Evolutionary conservation across 257 asterid species (phyloP).

Genomic region (Forsythia suspensa): DNA sequence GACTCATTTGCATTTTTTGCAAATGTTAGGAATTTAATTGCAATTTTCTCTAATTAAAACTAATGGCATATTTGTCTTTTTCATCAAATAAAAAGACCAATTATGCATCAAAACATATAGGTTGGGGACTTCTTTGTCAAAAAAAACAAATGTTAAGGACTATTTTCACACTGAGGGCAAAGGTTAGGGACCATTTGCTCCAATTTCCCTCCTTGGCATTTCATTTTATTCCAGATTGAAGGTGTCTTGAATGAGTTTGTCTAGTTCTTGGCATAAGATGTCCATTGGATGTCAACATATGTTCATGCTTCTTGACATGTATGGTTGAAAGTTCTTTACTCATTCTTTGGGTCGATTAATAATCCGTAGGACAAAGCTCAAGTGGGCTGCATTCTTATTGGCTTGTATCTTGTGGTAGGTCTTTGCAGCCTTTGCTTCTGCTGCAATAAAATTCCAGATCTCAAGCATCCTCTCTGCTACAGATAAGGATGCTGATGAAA

Average conservation of each 20-base stretch:
- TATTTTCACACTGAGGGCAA: too few species aligned
- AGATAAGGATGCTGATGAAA: conserved; percentile 42
- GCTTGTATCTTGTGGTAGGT: conserved; percentile 61
- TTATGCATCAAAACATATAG: too few species aligned
- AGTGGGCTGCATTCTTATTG: conserved; percentile 30
- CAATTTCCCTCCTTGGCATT: neutral
- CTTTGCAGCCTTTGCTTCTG: conserved; percentile 70
- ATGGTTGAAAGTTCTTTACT: neutral
- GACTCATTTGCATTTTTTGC: too few species aligned
- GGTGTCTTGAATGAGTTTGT: neutral
- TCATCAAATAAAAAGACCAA: too few species aligned
- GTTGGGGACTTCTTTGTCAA: too few species aligned
- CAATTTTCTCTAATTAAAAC: too few species aligned
- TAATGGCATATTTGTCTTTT: too few species aligned
- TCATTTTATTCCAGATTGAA: neutral
- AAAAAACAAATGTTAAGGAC: too few species aligned
- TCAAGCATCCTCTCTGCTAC: conserved; percentile 51
- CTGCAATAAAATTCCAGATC: conserved; percentile 70
- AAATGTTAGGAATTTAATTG: too few species aligned
- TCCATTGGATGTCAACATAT: neutral
- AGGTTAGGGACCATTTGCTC: too few species aligned
- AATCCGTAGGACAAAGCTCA: conserved; percentile 11
- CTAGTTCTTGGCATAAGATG: neutral
- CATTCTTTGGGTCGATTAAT: neutral
- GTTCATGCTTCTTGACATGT: neutral